phyloP scores from a whole-genome alignment of 1,284 basidiomycete genomes.

The Cutaneotrichosporon cutaneum region DNA sequence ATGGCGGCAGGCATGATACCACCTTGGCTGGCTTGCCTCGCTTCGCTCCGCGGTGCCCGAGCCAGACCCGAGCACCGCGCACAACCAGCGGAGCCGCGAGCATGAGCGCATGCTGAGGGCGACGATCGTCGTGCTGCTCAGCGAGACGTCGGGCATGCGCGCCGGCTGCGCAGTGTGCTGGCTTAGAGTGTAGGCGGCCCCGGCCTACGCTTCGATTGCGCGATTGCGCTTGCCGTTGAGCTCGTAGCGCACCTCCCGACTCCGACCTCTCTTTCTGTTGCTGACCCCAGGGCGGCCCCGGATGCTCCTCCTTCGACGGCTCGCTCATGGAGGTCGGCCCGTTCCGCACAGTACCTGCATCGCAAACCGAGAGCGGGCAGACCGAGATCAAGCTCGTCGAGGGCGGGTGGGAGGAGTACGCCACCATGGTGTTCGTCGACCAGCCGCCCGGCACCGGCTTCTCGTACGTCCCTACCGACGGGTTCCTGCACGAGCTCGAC shows the following conservation, averaged over 20 bases:
- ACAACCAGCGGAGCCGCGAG: too few species aligned
- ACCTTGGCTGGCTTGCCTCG: not conserved
- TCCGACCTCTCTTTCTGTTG: not conserved
- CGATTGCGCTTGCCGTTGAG: too few species aligned
- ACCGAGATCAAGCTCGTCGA: constrained; percentile 74
- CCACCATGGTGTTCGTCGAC: constrained; percentile 95
- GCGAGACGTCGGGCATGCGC: too few species aligned
- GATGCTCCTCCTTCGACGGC: constrained; percentile 96
- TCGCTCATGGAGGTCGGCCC: constrained; percentile 98
- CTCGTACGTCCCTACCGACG: constrained; percentile 81
- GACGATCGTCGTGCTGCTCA: too few species aligned
- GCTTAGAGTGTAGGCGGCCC: too few species aligned
- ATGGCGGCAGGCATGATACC: not conserved
- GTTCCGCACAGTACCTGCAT: constrained; percentile 64
- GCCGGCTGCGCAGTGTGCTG: too few species aligned
- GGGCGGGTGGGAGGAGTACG: constrained; percentile 98
- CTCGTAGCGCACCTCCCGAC: too few species aligned
- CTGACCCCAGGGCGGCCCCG: constrained; percentile 74
- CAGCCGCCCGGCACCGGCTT: constrained; percentile 96
- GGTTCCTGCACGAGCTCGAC: constrained; percentile 74
- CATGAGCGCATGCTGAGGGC: too few species aligned
- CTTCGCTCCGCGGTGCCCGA: too few species aligned
- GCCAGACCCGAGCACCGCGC: too few species aligned
- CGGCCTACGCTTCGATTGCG: too few species aligned
- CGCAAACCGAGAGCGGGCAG: constrained; percentile 56